Conservation (phyloP, 176 grass and related monocot genomes). For the Aegilops tauschii region DNA sequence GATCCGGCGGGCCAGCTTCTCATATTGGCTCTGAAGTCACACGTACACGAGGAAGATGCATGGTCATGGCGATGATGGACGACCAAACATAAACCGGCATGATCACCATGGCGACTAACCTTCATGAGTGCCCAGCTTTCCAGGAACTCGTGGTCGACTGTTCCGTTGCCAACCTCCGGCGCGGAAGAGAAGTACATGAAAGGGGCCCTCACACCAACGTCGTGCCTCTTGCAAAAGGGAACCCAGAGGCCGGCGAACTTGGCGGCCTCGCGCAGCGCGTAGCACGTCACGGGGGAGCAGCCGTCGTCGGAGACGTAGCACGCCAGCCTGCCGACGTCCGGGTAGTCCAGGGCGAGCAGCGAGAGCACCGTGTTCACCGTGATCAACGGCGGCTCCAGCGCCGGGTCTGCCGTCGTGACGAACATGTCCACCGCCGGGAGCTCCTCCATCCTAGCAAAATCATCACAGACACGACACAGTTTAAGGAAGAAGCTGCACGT, state of each 20-base stretch:
- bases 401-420: conserved; percentile 57
- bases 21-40: conserved; percentile 38
- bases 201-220: conserved; percentile 31
- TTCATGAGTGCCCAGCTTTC: conserved; percentile 20
- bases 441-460: not conserved
- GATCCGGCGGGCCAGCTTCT: conserved; percentile 30
- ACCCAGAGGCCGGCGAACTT: conserved; percentile 52
- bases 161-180: not conserved
- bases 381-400: conserved; percentile 43
- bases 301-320: conserved; percentile 77
- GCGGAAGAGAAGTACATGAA: conserved; percentile 39
- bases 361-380: conserved; percentile 67
- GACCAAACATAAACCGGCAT: not conserved
- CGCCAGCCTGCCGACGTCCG: conserved; percentile 34
- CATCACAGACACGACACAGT: not conserved
- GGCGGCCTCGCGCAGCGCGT: conserved; percentile 34
- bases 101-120: not conserved
- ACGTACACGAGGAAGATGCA: not conserved
- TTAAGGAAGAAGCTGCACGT: not conserved
- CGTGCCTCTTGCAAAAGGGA: conserved; percentile 48
- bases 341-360: conserved; percentile 57
- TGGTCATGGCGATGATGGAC: not conserved
- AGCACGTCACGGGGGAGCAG: conserved; percentile 41
- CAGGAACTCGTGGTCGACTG: not conserved
- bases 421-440: conserved; percentile 63